Base-by-base conservation (phyloP, 225 moss, liverwort and hornwort genomes). In the Pseudisothecium myosuroides region DNA sequence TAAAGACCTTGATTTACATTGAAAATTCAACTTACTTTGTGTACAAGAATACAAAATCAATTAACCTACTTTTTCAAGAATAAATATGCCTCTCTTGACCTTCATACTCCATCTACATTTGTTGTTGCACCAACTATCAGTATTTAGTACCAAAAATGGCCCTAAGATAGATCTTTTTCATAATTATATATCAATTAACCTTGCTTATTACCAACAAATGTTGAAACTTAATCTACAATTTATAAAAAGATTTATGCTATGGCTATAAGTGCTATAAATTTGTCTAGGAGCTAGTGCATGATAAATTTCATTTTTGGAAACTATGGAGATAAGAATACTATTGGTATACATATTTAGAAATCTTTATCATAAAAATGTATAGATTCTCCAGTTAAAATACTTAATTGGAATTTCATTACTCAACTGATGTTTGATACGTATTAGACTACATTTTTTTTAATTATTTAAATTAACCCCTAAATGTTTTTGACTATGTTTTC, bases 341-440 rank as follows among this genome's bases (percentile, higher is more conserved):
- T 43, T 27, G 5, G 5, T 28, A 17, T 0, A n/a, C n/a, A 17
- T 39, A 6, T 43, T 72, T 72, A 27, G 3, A 72, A 16, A 7
- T 73, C 5, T 12, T 43, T 43, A 72, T 27, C 9, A 14, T 39
- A 0, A 24, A 43, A 0, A 12, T 72, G 5, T 43, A 0, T 10
- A 72, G 9, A 72, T 9, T 72, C 0, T 72, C 10, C 5, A 43
- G 3, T 41, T 68, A 13, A 69, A 24, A 69, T 39, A n/a, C n/a
- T n/a, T n/a, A 5, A 24, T 14, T 43, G 3, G 3, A 72, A 5
- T 26, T 71, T 69, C 13, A 41, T 71, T 5, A 4, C 41, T 71
- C 1, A 0, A 1, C 0, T 14, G 14, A 23, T 3, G 4, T 69
- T 39, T 24, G 41, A 26, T 71, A 71, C 0, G 0, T 41, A 14